These are phyloP conservation scores for Phyllosticta capitalensis DNA, from an alignment of 2,329 filamentous ascomycete species.

Conservation along the genomic window DNA sequence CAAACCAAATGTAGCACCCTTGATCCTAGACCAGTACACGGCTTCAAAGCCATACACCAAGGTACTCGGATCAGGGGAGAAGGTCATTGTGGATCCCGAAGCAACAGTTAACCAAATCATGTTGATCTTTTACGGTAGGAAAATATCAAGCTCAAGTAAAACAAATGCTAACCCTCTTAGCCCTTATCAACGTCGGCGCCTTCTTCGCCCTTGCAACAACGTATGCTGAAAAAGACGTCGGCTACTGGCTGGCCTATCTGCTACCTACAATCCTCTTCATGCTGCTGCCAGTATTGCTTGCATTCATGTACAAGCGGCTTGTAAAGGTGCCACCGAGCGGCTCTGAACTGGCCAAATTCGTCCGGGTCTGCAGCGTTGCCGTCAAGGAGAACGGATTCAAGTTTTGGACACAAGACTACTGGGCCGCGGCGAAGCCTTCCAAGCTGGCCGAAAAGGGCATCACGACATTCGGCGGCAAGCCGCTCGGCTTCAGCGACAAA, in stretches of 20 bases:
- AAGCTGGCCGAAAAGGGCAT: conserved; percentile 19
- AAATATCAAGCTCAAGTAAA: not conserved
- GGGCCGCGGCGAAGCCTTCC: conserved; percentile 27
- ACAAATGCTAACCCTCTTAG: not conserved
- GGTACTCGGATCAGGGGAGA: conserved; percentile 35
- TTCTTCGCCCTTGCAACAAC: conserved; percentile 29
- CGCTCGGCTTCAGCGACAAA: conserved; percentile 25
- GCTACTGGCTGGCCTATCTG: conserved; percentile 32
- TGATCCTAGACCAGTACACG: conserved; percentile 36
- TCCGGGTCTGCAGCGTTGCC: conserved; percentile 25
- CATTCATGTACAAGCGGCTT: conserved; percentile 25
- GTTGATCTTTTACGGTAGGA: conserved; percentile 26
- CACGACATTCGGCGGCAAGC: conserved; percentile 10
- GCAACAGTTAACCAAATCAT: conserved; percentile 31
- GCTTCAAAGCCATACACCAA: conserved; percentile 34
- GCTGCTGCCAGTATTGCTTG: conserved; percentile 18
- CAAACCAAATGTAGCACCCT: conserved; percentile 35
- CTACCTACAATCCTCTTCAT: conserved; percentile 26
- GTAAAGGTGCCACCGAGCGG: conserved; percentile 24
- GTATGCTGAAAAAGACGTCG: conserved; percentile 34
- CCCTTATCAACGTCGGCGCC: conserved; percentile 21
- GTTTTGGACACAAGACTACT: conserved; percentile 23
- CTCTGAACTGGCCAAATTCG: conserved; percentile 24
- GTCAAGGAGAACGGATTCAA: conserved; percentile 27
- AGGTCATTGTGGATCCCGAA: conserved; percentile 40